Percentiles rank a stretch among this genome's conserved stretches.
Conservation (phyloP, 345 rosid species). For the Moricandia moricandioides region DNA sequence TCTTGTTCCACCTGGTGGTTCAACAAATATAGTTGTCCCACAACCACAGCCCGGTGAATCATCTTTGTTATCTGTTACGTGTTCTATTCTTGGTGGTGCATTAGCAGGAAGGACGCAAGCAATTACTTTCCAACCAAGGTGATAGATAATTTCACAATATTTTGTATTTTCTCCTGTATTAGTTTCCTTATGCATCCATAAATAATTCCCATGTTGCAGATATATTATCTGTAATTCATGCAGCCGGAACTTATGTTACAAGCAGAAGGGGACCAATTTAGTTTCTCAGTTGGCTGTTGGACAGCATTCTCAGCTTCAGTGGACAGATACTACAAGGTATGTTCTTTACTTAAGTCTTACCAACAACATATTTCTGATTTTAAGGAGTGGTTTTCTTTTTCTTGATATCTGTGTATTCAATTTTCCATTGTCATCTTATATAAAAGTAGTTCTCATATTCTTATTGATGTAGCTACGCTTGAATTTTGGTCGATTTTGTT, state of each 20-base stretch:
- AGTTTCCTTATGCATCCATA: slow-evolving; percentile 15
- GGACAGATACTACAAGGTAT: slow-evolving; percentile 80
- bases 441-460: slow-evolving; percentile 3
- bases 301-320: slow-evolving; percentile 79
- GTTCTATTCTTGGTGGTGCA: slow-evolving; percentile 60
- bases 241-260: slow-evolving; percentile 69
- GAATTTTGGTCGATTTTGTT: neutral
- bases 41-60: slow-evolving; percentile 61
- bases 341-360: slow-evolving; percentile 12
- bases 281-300: slow-evolving; percentile 64
- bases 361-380: slow-evolving; percentile 2
- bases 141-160: slow-evolving; percentile 17
- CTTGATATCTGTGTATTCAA: neutral
- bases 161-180: slow-evolving; percentile 6
- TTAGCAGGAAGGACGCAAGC: slow-evolving; percentile 75
- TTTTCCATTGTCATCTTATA: slow-evolving; percentile 2
- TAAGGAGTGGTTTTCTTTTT: neutral
- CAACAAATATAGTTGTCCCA: slow-evolving; percentile 71
- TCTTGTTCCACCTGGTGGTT: slow-evolving; percentile 80
- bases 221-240: slow-evolving; percentile 85
- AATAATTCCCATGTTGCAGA: slow-evolving; percentile 44
- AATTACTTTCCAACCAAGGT: slow-evolving; percentile 89
- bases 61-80: slow-evolving; percentile 69
- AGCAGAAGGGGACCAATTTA: slow-evolving; percentile 81
- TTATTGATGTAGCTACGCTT: slow-evolving; percentile 11